These are phyloP conservation scores for Cladobotryum protrusum DNA, from an alignment of 2,329 filamentous ascomycete genomes.

Conservation along the genomic window DNA sequence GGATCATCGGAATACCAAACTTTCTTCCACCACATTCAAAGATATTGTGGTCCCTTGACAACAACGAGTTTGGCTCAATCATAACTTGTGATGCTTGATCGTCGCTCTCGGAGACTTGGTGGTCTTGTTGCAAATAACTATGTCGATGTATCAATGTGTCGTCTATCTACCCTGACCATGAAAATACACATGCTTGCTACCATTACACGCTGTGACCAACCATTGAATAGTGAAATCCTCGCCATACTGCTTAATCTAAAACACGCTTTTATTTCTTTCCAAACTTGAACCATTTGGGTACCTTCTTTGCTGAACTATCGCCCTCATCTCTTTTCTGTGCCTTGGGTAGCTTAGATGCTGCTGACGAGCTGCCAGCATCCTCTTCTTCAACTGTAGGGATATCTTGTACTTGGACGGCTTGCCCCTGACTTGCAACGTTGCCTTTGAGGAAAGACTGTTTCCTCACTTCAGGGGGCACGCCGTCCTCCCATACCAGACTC, in stretches of 20 bases:
- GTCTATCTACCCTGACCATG: not conserved
- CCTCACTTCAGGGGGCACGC: slow-evolving; percentile 49
- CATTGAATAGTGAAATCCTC: not conserved
- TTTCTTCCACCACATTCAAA: not conserved
- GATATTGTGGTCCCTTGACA: not conserved
- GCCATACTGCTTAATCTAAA: slow-evolving; percentile 1
- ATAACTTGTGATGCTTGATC: no score
- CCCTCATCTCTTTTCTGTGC: slow-evolving; percentile 32
- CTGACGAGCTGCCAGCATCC: slow-evolving; percentile 20
- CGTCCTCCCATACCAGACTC: slow-evolving; percentile 68
- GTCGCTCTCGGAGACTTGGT: not conserved
- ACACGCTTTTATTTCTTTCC: slow-evolving; percentile 57
- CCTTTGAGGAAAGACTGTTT: slow-evolving; percentile 53
- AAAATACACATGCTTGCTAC: not conserved
- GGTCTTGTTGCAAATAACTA: not conserved
- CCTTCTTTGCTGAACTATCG: slow-evolving; percentile 37
- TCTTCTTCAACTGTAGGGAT: slow-evolving; percentile 38
- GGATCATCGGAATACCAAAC: slow-evolving; percentile 30
- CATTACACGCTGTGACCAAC: not conserved
- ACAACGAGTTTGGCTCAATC: no score
- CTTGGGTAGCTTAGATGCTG: slow-evolving; percentile 19
- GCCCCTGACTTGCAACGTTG: slow-evolving; percentile 54
- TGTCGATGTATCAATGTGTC: not conserved
- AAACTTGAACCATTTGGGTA: slow-evolving; percentile 68
- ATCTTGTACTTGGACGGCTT: slow-evolving; percentile 60